Evolutionary conservation across 2,329 filamentous ascomycete species (phyloP), one percentile per base, ranked within the genome.

Genomic region (Aspergillus unguis): DNA sequence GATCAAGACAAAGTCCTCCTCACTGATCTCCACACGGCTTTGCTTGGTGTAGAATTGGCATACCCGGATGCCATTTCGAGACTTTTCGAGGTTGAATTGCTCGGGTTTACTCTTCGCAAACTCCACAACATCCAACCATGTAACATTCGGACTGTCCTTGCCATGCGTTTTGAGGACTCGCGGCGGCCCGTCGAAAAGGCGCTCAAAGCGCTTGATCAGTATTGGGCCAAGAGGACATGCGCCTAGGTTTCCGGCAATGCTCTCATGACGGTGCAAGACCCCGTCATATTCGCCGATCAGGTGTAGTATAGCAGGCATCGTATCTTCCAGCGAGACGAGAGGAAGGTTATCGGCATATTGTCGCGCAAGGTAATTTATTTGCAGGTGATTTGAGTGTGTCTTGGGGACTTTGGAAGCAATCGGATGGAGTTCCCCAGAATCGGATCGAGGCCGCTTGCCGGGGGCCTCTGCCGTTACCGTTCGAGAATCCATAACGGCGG

Each of bases 1-100:
- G 59, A 95, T 92, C 59, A 95, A 76, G 38, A 91, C 81, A 78
- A 86, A 95, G 67, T 96, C 90, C 67, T 95, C 90, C 69, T 95
- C 90, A 17, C 84, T 85, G 56, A 96, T 92, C 73, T 95, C 89
- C 6, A 95, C 86, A 44, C 88, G 83, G 59, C 86, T 81, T 55
- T 91, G 88, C 65, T 91, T 91, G 58, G 90, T 85, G 65, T 85
- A 84, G 69, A 95, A 94, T 57, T 90, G 88, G 66, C 90, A 95
- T 48, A 87, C 84, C 43, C 86, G 82, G 48, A 82, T 75, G 23
- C 87, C 87, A 59, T 88, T 86, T 41, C 83, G 79, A 56, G 82
- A 80, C 52, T 87, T 84, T 50, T 83, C 84, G 47, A 95, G 75
- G 32, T 83, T 81, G 70, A 95, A 94, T 50, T 92, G 88, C 59